Percentiles rank a stretch among this genome's conserved stretches.
These are phyloP conservation scores for Mucor racemosus DNA, from an alignment of 371 early-diverging fungal genomes.

Conservation along the genomic window DNA sequence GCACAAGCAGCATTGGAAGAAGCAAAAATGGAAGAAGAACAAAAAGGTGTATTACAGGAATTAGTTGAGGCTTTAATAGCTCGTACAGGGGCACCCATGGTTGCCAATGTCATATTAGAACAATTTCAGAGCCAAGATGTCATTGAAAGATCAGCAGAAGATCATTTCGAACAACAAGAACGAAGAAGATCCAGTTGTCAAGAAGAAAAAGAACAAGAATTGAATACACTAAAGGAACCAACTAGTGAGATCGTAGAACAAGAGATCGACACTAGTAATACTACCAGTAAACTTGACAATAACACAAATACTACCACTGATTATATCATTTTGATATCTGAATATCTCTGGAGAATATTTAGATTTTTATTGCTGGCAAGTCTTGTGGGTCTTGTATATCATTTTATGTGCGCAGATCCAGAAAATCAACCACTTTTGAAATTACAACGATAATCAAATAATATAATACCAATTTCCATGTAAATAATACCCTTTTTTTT, in stretches of 20 bases:
- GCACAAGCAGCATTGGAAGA: slow-evolving; percentile 48
- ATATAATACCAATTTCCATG: background rate
- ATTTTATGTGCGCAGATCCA: slow-evolving; percentile 35
- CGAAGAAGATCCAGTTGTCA: slow-evolving; percentile 10
- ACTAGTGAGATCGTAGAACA: slow-evolving; percentile 11
- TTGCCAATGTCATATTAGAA: slow-evolving; percentile 36
- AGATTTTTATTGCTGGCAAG: slow-evolving; percentile 31
- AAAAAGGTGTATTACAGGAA: slow-evolving; percentile 40
- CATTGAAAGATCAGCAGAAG: slow-evolving; percentile 42
- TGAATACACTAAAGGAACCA: slow-evolving; percentile 18
- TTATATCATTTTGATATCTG: slow-evolving; percentile 26
- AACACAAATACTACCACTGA: background rate
- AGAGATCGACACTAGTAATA: slow-evolving; percentile 1
- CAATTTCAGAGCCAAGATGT: slow-evolving; percentile 47
- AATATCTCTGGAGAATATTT: slow-evolving; percentile 42
- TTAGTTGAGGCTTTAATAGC: slow-evolving; percentile 37
- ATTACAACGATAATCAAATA: background rate
- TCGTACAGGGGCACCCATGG: slow-evolving; percentile 38
- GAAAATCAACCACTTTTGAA: slow-evolving; percentile 8
- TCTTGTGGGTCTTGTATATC: slow-evolving; percentile 40
- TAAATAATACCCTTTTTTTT: slow-evolving; percentile 3
- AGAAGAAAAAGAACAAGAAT: background rate
- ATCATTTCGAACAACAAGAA: slow-evolving; percentile 25
- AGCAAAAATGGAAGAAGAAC: slow-evolving; percentile 42
- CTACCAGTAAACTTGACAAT: background rate